These are phyloP conservation scores for Fusarium falciforme DNA, from an alignment of 2,329 filamentous ascomycete genomes.

Conservation along the genomic window DNA sequence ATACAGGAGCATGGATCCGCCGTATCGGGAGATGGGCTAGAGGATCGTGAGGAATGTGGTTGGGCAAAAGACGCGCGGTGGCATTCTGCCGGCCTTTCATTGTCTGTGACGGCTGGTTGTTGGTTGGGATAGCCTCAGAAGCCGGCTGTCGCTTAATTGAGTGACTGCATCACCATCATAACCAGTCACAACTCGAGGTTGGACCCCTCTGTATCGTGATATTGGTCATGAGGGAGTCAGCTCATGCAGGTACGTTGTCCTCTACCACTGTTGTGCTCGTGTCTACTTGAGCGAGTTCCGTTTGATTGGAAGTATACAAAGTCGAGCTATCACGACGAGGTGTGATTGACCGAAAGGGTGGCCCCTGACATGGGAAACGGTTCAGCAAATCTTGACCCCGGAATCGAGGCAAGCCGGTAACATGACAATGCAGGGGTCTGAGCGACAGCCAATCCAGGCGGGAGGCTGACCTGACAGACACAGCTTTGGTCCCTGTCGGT, in stretches of 20 bases:
- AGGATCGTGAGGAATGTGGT: neutral
- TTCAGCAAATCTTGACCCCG: neutral
- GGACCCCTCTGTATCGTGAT: neutral
- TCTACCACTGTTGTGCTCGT: neutral
- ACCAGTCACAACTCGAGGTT: neutral
- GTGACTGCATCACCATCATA: neutral
- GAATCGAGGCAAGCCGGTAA: neutral
- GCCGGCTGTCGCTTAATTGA: neutral
- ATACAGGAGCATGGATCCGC: neutral
- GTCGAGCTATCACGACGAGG: neutral
- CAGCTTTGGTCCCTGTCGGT: neutral
- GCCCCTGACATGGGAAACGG: neutral
- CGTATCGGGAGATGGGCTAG: neutral
- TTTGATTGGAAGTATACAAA: neutral
- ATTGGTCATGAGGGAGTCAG: neutral
- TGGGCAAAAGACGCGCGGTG: neutral
- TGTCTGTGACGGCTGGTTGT: neutral
- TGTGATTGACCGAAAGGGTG: constrained; percentile 2
- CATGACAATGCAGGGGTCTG: neutral
- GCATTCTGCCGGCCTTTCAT: neutral
- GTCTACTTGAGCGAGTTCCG: neutral
- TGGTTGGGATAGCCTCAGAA: constrained; percentile 2
- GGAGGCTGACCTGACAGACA: neutral
- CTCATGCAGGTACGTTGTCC: neutral
- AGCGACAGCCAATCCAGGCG: neutral